phyloP scores from a whole-genome alignment of 495 filamentous ascomycete species.

The Annulohypoxylon nitens region DNA sequence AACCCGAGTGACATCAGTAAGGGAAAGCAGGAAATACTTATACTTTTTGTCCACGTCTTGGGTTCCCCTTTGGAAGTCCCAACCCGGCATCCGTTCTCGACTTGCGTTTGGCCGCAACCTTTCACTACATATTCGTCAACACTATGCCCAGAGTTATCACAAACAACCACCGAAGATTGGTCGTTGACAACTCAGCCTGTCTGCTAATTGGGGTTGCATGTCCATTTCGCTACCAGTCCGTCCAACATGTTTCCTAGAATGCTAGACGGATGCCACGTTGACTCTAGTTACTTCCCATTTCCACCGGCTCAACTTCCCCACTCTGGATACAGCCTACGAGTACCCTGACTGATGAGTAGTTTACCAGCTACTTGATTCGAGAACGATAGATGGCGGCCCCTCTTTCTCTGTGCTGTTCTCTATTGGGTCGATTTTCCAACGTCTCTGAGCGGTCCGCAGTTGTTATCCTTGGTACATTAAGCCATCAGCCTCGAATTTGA shows the following conservation, averaged over 20 bases:
- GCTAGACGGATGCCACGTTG: constrained; percentile 55
- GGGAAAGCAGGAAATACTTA: constrained; percentile 41
- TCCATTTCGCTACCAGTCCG: constrained; percentile 52
- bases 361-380: constrained; percentile 51
- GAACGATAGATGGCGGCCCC: constrained; percentile 34
- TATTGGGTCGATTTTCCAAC: constrained; percentile 44
- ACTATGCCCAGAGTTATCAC: constrained; percentile 48
- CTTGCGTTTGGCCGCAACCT: constrained; percentile 46
- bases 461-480: constrained; percentile 44
- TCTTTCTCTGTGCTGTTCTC: constrained; percentile 41
- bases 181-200: constrained; percentile 52
- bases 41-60: constrained; percentile 43
- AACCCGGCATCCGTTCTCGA: constrained; percentile 43
- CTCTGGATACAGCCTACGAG: constrained; percentile 52
- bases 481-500: constrained; percentile 53
- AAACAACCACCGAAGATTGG: constrained; percentile 48
- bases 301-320: constrained; percentile 53
- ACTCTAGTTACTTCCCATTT: constrained; percentile 51
- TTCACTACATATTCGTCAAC: constrained; percentile 50
- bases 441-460: constrained; percentile 36
- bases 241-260: constrained; percentile 51
- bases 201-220: constrained; percentile 56
- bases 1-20: constrained; percentile 37
- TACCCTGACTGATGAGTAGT: constrained; percentile 50
- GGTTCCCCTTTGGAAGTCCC: constrained; percentile 19